Conservation (phyloP, 345 rosid species). For the Draba incana region DNA sequence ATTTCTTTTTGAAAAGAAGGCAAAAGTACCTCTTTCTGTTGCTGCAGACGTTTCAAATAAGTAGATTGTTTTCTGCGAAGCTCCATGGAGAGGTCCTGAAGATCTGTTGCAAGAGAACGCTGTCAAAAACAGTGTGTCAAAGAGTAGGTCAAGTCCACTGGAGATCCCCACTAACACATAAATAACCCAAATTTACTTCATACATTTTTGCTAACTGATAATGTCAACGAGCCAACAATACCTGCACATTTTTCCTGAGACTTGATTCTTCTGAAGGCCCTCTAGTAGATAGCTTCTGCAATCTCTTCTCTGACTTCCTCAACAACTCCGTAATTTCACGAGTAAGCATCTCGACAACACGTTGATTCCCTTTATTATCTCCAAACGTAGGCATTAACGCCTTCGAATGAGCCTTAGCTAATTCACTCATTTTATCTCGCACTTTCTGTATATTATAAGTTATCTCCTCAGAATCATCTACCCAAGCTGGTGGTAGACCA, state of each 20-base stretch:
- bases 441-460: constrained; percentile 69
- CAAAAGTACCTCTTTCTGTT: constrained; percentile 61
- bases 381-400: constrained; percentile 94
- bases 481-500: constrained; percentile 93
- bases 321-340: constrained; percentile 69
- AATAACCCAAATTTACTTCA: background rate
- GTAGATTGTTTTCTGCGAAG: constrained; percentile 76
- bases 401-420: constrained; percentile 82
- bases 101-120: constrained; percentile 85
- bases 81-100: constrained; percentile 73
- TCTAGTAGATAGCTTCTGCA: constrained; percentile 58
- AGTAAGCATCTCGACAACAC: constrained; percentile 68
- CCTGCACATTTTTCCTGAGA: constrained; percentile 91
- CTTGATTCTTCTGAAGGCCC: constrained; percentile 84
- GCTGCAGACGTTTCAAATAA: constrained; percentile 63
- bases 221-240: constrained; percentile 34
- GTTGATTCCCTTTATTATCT: constrained; percentile 80
- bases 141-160: constrained; percentile 41
- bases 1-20: background rate
- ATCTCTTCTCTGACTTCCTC: constrained; percentile 73
- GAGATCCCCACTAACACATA: constrained; percentile 22
- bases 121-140: constrained; percentile 47
- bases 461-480: constrained; percentile 82
- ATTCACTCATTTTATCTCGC: constrained; percentile 64
- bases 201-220: constrained; percentile 6